Conservation (phyloP, 2,329 filamentous ascomycete species). For the Stachybotrys chlorohalonatus region DNA sequence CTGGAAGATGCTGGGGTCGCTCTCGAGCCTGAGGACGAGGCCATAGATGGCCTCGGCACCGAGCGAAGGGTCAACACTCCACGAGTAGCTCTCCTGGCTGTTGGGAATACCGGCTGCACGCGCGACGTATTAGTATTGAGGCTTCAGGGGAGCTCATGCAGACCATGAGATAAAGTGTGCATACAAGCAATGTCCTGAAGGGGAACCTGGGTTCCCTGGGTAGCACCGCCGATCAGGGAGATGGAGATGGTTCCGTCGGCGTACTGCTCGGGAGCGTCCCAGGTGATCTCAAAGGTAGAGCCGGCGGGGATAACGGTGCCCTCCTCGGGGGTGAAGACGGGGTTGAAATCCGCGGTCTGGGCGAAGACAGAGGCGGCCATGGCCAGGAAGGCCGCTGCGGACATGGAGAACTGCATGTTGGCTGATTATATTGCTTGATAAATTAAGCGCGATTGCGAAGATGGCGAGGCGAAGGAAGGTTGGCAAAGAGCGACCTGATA, state of each 20-base stretch:
- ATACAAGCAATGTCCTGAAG: constrained; percentile 40
- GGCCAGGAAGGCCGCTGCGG: constrained; percentile 40
- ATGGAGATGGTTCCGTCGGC: constrained; percentile 38
- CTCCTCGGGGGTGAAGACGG: constrained; percentile 36
- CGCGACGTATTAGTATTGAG: background rate
- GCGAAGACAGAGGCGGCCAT: constrained; percentile 41
- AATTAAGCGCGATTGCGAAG: constrained; percentile 7
- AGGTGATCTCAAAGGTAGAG: constrained; percentile 39
- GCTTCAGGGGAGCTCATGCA: background rate
- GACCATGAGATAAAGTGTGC: constrained; percentile 16
- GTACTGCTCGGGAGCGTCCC: constrained; percentile 34
- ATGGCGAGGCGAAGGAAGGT: constrained; percentile 5
- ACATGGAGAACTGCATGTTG: constrained; percentile 47
- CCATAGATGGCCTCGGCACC: constrained; percentile 44
- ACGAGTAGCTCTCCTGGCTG: constrained; percentile 34
- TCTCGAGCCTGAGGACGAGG: constrained; percentile 42
- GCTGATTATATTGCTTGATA: constrained; percentile 10
- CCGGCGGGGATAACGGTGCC: constrained; percentile 39
- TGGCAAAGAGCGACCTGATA: constrained; percentile 8
- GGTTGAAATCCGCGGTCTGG: constrained; percentile 47
- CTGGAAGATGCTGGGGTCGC: constrained; percentile 43
- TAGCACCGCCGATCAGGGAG: constrained; percentile 43
- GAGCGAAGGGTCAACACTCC: constrained; percentile 38
- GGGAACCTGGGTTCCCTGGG: constrained; percentile 30
- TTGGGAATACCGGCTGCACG: constrained; percentile 37